Percentiles rank a stretch among this genome's conserved stretches.
Evolutionary conservation across 257 asterid species (phyloP).

Genomic region (Buddleja alternifolia): DNA sequence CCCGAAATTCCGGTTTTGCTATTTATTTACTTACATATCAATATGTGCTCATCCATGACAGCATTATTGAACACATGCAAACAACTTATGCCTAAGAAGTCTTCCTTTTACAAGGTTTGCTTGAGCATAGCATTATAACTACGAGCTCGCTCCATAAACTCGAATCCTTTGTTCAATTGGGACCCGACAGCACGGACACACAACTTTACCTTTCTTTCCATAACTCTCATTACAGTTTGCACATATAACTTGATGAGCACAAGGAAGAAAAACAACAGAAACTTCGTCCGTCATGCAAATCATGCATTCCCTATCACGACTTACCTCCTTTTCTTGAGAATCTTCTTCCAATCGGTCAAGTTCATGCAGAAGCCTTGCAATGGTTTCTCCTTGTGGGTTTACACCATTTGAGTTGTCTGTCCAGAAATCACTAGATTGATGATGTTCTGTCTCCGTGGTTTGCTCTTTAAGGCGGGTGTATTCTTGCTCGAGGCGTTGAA

Average conservation of each 20-base stretch:
- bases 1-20: slow-evolving; percentile 25
- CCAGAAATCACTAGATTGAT: slow-evolving; percentile 39
- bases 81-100: slow-evolving; percentile 19
- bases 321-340: slow-evolving; percentile 47
- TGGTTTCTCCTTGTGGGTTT: slow-evolving; percentile 52
- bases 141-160: slow-evolving; percentile 78
- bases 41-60: slow-evolving; percentile 25
- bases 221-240: slow-evolving; percentile 76
- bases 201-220: slow-evolving; percentile 71
- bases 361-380: slow-evolving; percentile 60
- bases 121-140: neutral
- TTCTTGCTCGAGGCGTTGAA: slow-evolving; percentile 86
- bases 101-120: neutral
- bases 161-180: slow-evolving; percentile 86
- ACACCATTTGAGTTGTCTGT: slow-evolving; percentile 46
- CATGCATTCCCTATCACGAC: slow-evolving; percentile 68
- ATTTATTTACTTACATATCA: slow-evolving; percentile 35
- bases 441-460: slow-evolving; percentile 43
- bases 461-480: slow-evolving; percentile 70
- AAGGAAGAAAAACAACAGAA: slow-evolving; percentile 92
- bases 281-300: slow-evolving; percentile 84
- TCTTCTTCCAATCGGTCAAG: slow-evolving; percentile 49
- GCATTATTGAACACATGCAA: slow-evolving; percentile 28
- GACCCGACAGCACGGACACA: slow-evolving; percentile 70
- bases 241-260: slow-evolving; percentile 86